Evolutionary conservation across 1,284 basidiomycete species (phyloP).

Genomic region (Boletus semigastroideus): DNA sequence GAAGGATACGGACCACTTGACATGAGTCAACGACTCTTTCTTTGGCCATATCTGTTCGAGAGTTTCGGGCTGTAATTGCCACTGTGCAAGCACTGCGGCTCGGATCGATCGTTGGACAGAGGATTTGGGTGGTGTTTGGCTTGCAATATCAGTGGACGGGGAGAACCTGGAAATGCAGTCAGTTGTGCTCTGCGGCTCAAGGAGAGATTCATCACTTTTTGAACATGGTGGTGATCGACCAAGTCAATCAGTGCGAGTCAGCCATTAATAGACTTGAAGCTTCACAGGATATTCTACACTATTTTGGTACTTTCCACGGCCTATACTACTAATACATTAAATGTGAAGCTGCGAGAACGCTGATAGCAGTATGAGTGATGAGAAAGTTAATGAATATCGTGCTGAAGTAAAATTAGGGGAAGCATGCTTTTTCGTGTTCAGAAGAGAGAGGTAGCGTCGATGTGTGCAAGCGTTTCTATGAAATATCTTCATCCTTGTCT

Average conservation of each 20-base stretch:
- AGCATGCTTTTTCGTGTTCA: constrained; percentile 21
- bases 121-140: constrained; percentile 93
- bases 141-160: constrained; percentile 84
- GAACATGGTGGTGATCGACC: constrained; percentile 33
- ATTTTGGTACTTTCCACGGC: constrained; percentile 29
- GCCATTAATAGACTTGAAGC: too few relatives aligned
- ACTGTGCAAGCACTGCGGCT: constrained; percentile 76
- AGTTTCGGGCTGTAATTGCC: constrained; percentile 77
- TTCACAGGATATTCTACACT: constrained; percentile 25
- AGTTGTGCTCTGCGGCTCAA: constrained; percentile 1
- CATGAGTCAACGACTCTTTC: constrained; percentile 91
- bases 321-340: constrained; percentile 42
- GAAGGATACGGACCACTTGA: constrained; percentile 80
- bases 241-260: constrained; percentile 5
- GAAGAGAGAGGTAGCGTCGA: not conserved
- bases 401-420: constrained; percentile 17
- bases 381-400: constrained; percentile 28
- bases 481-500: constrained; percentile 87
- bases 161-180: constrained; percentile 61
- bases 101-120: constrained; percentile 93
- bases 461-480: constrained; percentile 30
- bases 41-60: constrained; percentile 97
- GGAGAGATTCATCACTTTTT: constrained; percentile 25
- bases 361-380: constrained; percentile 34
- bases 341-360: constrained; percentile 32